Base-by-base conservation (phyloP, 164 flowering plant genomes). In the Kingdonia uniflora region DNA sequence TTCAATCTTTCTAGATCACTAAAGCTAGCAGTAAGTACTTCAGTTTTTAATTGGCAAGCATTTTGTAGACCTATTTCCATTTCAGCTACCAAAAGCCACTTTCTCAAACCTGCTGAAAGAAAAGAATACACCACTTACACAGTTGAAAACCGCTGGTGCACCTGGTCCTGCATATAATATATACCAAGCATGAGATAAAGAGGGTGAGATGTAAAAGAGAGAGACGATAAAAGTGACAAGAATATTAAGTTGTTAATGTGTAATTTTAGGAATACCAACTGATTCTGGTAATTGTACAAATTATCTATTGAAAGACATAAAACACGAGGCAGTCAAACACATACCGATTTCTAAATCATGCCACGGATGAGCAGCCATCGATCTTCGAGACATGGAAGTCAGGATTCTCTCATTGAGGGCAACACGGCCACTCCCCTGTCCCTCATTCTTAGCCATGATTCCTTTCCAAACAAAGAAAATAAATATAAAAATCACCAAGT, bases 321-420 rank as follows among this genome's bases (percentile, higher is more conserved):
- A 4, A 4, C 13, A 14, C 6, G 21, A 44, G 13, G 2, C 10
- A 44, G 11, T 16, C 11, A 44, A 20, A 16, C 24, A 20, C 42
- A n/a, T 73, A 89, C 97, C 97, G 60, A 89, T 86, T 59, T 86
- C 94, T 39, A 89, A 62, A 68, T 89, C 97, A 56, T 89, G 97
- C 97, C 97, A 89, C 0, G 97, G 97, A 70, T 89, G 97, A 56
- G 97, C 95, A 70, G 95, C 97, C 17, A 82, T 67, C 23, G 95
- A 79, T 67, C 85, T 70, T 14, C 72, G 75, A 2, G 94, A 70
- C 79, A 89, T 72, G 21, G 95, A 86, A 14, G 87, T 73, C 43
- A 86, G 84, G 58, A 86, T 89, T 35, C 94, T 73, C 57, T 89
- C 90, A 67, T 89, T 86, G 45, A 89, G 86, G 6, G 51, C 56